Percentiles rank a stretch among this genome's conserved stretches.
These are phyloP conservation scores for Trichophyton mentagrophytes DNA, from an alignment of 2,329 filamentous ascomycete species.

Conservation along the genomic window DNA sequence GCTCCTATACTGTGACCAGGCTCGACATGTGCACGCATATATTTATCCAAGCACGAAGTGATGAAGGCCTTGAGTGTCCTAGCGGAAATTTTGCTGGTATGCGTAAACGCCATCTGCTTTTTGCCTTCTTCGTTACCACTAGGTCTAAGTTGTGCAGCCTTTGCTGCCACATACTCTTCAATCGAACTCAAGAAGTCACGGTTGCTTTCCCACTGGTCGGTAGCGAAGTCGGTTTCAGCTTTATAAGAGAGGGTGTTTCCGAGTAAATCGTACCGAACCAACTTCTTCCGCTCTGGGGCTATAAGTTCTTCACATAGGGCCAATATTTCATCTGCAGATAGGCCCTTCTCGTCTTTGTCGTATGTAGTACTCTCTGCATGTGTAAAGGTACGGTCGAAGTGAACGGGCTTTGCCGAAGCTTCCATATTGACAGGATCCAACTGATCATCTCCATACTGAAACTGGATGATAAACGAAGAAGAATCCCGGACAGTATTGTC, in stretches of 20 bases:
- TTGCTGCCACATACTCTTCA: slow-evolving; percentile 54
- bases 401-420: slow-evolving; percentile 77
- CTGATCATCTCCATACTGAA: slow-evolving; percentile 93
- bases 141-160: slow-evolving; percentile 46
- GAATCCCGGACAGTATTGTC: slow-evolving; percentile 92
- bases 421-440: slow-evolving; percentile 98
- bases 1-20: slow-evolving; percentile 93
- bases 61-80: slow-evolving; percentile 66
- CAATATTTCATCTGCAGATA: slow-evolving; percentile 63
- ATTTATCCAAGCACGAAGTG: slow-evolving; percentile 71
- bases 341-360: slow-evolving; percentile 58
- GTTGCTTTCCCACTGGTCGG: slow-evolving; percentile 71
- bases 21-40: slow-evolving; percentile 80
- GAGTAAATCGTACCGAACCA: slow-evolving; percentile 49
- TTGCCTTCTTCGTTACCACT: slow-evolving; percentile 21
- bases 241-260: slow-evolving; percentile 53
- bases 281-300: slow-evolving; percentile 52
- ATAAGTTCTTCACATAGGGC: slow-evolving; percentile 56
- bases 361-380: slow-evolving; percentile 66
- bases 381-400: slow-evolving; percentile 82
- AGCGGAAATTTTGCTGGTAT: slow-evolving; percentile 71
- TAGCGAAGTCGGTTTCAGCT: slow-evolving; percentile 52
- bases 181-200: slow-evolving; percentile 72
- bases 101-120: slow-evolving; percentile 39
- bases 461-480: slow-evolving; percentile 78